Base-by-base conservation (phyloP, 75 land plant genomes). In the Selaginella tamariscina region DNA sequence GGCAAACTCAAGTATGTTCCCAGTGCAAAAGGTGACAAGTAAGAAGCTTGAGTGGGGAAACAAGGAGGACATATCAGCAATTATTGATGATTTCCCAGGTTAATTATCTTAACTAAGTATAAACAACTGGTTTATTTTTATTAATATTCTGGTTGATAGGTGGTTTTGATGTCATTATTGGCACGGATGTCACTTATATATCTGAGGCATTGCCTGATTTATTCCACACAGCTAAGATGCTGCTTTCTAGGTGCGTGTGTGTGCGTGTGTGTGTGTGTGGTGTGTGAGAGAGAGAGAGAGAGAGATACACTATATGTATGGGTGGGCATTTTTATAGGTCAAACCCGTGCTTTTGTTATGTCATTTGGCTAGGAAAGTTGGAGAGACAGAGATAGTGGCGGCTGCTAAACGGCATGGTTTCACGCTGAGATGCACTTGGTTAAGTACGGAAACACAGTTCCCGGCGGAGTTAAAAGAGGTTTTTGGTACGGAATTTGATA, bases 111-210 rank as follows among this genome's bases (percentile, higher is more conserved):
- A n/a, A n/a, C n/a, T n/a, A n/a, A n/a, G n/a, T n/a, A n/a, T n/a
- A n/a, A n/a, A n/a, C n/a, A n/a, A n/a, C n/a, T n/a, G n/a, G n/a
- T n/a, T n/a, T n/a, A n/a, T n/a, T n/a, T n/a, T n/a, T n/a, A n/a
- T n/a, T n/a, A n/a, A n/a, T n/a, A n/a, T n/a, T n/a, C n/a, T n/a
- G n/a, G n/a, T n/a, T n/a, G n/a, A n/a, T n/a, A 0, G 65, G 54
- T 27, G 85, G 93, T 29, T 94, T 89, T 74, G 88, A 94, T 2
- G 59, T 94, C 56, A 85, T 94, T 32, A 56, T 94, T 2, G 98
- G 98, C 0, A 87, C 89, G 0, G 98, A 94, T 74, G 96, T 94
- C 11, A 82, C 83, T 0, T 94, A 94, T 62, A 66, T 79, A 49
- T 57, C 82, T 54, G 91, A 82, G 30, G 88, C 96, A 56, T 75